Conservation (phyloP, 305 asterid genomes). For the Fraxinus latifolia region DNA sequence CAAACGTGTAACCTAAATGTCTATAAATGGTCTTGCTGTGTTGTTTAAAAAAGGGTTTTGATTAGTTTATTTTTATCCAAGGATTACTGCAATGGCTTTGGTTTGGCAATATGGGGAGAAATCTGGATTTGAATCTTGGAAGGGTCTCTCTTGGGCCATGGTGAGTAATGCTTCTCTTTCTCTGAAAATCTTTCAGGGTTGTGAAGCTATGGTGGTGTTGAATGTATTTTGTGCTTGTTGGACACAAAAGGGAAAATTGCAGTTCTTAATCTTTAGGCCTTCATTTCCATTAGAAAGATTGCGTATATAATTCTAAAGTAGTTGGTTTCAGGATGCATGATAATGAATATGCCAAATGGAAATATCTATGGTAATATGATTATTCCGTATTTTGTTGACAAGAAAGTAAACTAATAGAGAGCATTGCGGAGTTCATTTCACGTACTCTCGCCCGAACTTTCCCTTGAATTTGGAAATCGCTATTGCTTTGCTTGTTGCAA, state of each 20-base stretch:
- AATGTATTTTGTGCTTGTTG: background rate
- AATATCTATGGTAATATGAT: background rate
- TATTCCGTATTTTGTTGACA: background rate
- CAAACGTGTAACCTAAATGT: background rate
- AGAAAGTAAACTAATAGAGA: background rate
- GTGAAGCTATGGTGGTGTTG: background rate
- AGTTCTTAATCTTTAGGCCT: background rate
- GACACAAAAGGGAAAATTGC: background rate
- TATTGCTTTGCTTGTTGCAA: background rate
- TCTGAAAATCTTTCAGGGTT: background rate
- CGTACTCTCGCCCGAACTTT: background rate
- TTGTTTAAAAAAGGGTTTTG: background rate
- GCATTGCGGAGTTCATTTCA: background rate
- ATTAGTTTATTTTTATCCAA: constrained; percentile 23
- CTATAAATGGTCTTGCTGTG: background rate
- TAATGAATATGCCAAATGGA: background rate
- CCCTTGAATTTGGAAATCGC: background rate
- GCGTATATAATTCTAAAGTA: background rate
- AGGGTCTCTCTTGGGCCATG: constrained; percentile 99
- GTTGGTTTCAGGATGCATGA: background rate
- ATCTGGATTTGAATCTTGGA: constrained; percentile 90
- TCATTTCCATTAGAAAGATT: background rate
- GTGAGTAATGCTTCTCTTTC: constrained; percentile 38
- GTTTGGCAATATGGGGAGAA: constrained; percentile 96
- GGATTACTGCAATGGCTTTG: constrained; percentile 90